A percentile compares a stretch with the other conserved stretches of the same genome.
These are phyloP conservation scores for Suhomyces tanzawaensis DNA, from an alignment of 805 yeast genomes.

Conservation along the genomic window DNA sequence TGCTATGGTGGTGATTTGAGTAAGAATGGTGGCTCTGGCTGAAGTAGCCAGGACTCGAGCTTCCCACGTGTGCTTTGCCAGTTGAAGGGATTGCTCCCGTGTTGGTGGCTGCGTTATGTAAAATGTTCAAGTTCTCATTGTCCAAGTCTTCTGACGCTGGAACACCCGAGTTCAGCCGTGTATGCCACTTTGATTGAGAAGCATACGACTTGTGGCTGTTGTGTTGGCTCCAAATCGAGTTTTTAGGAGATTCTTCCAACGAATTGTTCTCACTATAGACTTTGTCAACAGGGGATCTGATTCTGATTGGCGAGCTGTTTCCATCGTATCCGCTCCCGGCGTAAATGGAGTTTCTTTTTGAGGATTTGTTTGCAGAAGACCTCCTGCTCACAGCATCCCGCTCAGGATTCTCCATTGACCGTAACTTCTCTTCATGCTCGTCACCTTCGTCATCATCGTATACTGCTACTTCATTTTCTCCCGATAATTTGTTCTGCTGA, in stretches of 20 bases:
- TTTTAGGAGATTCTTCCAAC: constrained; percentile 5
- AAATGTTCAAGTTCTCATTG: constrained; percentile 30
- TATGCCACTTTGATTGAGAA: not conserved
- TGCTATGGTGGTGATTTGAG: not conserved
- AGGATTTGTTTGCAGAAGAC: constrained; percentile 1
- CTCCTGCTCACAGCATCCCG: constrained; percentile 1
- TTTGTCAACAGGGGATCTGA: constrained; percentile 8
- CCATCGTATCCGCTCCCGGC: constrained; percentile 3
- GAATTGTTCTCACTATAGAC: not conserved
- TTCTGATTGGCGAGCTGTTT: constrained; percentile 6
- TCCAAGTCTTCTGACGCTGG: constrained; percentile 25
- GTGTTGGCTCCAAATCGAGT: not conserved
- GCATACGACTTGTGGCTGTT: not conserved
- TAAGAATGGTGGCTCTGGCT: constrained; percentile 5
- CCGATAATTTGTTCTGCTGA: constrained; percentile 8
- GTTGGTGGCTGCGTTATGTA: constrained; percentile 15
- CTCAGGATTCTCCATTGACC: not conserved
- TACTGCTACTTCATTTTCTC: constrained; percentile 21
- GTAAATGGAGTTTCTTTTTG: not conserved
- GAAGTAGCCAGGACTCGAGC: constrained; percentile 8
- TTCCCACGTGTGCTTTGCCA: constrained; percentile 1
- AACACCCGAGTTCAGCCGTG: not conserved
- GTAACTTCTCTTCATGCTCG: constrained; percentile 4
- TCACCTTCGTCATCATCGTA: constrained; percentile 25
- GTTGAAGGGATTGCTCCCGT: constrained; percentile 1